Evolutionary conservation across 2,329 filamentous ascomycete species (phyloP).

Genomic region (Fusarium pilosicola): DNA sequence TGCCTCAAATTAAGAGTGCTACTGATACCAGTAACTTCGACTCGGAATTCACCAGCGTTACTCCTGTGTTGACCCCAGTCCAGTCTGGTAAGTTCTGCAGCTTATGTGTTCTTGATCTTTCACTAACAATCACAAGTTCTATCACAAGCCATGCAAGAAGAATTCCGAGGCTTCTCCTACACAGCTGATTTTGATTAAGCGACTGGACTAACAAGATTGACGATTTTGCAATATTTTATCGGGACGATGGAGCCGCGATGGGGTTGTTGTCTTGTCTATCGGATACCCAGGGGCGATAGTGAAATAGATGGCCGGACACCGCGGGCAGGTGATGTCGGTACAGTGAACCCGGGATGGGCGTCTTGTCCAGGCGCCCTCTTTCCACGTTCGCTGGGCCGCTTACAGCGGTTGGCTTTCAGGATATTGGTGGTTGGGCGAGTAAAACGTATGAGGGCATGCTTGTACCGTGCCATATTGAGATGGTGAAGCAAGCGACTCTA

Average conservation of each 20-base stretch:
- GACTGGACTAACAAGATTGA: constrained; percentile 32
- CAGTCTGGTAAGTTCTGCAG: constrained; percentile 81
- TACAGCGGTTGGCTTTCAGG: constrained; percentile 34
- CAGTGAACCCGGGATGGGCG: constrained; percentile 25
- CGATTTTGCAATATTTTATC: constrained; percentile 38
- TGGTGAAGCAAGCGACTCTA: constrained; percentile 22
- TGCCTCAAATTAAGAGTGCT: constrained; percentile 87
- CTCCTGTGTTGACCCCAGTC: constrained; percentile 94
- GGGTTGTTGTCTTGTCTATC: constrained; percentile 44
- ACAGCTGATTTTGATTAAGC: constrained; percentile 84
- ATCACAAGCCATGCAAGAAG: constrained; percentile 98
- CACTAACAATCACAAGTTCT: constrained; percentile 70
- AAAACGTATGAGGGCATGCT: constrained; percentile 33
- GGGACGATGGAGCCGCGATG: constrained; percentile 41
- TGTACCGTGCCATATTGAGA: constrained; percentile 20
- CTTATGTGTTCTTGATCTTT: neutral
- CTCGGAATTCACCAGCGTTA: constrained; percentile 97
- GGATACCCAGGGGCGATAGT: constrained; percentile 45
- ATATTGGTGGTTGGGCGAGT: constrained; percentile 34
- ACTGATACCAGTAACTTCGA: constrained; percentile 99
- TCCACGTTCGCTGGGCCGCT: constrained; percentile 27
- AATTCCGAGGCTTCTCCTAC: constrained; percentile 99
- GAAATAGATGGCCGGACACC: constrained; percentile 40
- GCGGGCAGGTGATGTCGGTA: constrained; percentile 34
- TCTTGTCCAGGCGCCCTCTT: constrained; percentile 7